Conservation (phyloP, 1,284 basidiomycete species). For the Trametes versicolor region DNA sequence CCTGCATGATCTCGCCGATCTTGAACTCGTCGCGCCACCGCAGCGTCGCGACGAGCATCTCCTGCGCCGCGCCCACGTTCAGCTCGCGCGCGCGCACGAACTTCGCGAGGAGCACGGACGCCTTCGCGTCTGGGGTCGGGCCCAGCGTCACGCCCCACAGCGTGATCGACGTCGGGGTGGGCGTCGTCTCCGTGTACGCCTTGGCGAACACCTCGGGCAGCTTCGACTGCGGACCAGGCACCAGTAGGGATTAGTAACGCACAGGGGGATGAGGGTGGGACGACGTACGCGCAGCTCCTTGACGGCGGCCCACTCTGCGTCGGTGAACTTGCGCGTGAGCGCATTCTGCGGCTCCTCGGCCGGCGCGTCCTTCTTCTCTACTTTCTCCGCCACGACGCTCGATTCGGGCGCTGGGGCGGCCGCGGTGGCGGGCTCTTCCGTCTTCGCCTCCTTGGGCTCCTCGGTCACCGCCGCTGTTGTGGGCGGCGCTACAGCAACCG, state of each 20-base stretch:
- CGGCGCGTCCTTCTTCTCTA: conserved; percentile 32
- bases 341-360: conserved; percentile 68
- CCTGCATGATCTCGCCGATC: conserved; percentile 65
- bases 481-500: neutral
- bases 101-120: conserved; percentile 80
- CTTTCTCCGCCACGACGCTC: conserved; percentile 14
- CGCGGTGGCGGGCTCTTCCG: conserved; percentile 24
- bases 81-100: conserved; percentile 79
- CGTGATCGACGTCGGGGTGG: conserved; percentile 49
- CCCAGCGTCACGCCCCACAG: conserved; percentile 75
- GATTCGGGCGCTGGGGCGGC: conserved; percentile 3
- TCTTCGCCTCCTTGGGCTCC: conserved; percentile 20
- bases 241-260: neutral
- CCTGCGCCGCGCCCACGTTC: conserved; percentile 59
- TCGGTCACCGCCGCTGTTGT: neutral
- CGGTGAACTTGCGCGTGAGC: conserved; percentile 74
- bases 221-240: conserved; percentile 50
- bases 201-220: conserved; percentile 67
- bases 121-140: conserved; percentile 62
- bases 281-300: conserved; percentile 66
- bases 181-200: conserved; percentile 62
- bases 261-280: neutral
- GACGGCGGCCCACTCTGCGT: conserved; percentile 73
- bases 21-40: conserved; percentile 79
- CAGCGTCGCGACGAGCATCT: conserved; percentile 75